Percentiles rank a stretch among this genome's conserved stretches.
Conservation (phyloP, 2,329 filamentous ascomycete genomes). For the Epichloe festucae region DNA sequence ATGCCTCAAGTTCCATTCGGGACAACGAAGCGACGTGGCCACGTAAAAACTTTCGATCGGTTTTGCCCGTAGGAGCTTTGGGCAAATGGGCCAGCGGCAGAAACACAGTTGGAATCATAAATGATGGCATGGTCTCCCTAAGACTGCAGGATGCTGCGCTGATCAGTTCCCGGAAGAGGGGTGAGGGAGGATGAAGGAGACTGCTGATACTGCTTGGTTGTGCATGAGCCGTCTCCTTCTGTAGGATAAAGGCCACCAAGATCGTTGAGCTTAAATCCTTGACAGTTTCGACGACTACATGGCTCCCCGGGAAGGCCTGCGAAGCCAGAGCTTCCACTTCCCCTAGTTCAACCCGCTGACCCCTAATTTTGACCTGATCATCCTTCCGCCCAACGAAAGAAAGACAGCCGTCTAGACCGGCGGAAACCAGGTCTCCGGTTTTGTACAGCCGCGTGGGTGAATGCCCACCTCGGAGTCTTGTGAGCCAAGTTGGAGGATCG, state of each 20-base stretch:
- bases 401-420: conserved; percentile 1
- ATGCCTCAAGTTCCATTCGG: background rate
- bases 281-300: background rate
- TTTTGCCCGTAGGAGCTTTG: background rate
- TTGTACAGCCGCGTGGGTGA: background rate
- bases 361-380: conserved; percentile 6
- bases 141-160: background rate
- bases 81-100: background rate
- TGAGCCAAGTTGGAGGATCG: background rate
- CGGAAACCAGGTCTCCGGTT: conserved; percentile 7
- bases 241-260: background rate
- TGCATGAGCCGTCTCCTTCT: background rate
- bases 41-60: background rate
- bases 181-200: background rate
- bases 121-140: background rate
- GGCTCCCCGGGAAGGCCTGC: background rate
- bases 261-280: background rate
- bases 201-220: no score
- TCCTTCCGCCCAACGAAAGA: conserved; percentile 6
- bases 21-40: background rate
- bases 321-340: conserved; percentile 6
- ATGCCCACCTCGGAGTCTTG: background rate
- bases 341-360: conserved; percentile 9
- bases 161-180: background rate
- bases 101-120: background rate